Base-by-base conservation (phyloP, 1,284 basidiomycete species). In the Coniophora puteana region DNA sequence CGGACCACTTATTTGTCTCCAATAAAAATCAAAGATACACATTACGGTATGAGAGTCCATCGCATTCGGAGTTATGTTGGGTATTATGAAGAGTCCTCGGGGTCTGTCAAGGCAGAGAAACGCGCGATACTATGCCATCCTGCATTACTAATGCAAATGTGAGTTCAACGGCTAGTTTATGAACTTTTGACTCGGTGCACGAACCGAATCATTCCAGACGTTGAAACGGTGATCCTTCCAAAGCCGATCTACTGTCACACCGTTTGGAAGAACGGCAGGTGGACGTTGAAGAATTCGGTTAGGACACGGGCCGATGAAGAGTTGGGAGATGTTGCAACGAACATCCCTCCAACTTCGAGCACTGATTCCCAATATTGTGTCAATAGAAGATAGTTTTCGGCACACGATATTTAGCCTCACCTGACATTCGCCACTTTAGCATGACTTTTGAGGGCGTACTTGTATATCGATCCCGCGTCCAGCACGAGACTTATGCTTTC, bases 381-480 rank as follows among this genome's bases (percentile, higher is more conserved):
- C 38, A 43, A 35, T 16, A 38, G 40, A 49, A 31, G 6, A 25
- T 21, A 38, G 42, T 38, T 30, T 38, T 40, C 18, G 33, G 39
- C 21, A 32, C 34, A 34, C 28, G 23, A 8, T 31, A 24, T 46
- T 14, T 46, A 33, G 41, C 68, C 80, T 56, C 58, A 83, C 83
- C 78, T 82, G 55, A 86, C 72, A 56, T 80, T 80, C 43, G 74
- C 80, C 26, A 85, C 80, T 54, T 76, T 80, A 38, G 74, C 70
- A 47, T 70, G 73, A 47, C 71, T 72, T 59, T 83, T 84, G 44
- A 85, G 63, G 29, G 78, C 79, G 57, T 85, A 84, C 52, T 74
- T 73, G 66, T 85, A 85, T 33, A 75, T 63, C 17, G 74, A 72
- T 13, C 83, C 81, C 29, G 83, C 80, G 53, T 83, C 79, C 45